Conservation (phyloP, 345 rosid genomes). For the Punica granatum region DNA sequence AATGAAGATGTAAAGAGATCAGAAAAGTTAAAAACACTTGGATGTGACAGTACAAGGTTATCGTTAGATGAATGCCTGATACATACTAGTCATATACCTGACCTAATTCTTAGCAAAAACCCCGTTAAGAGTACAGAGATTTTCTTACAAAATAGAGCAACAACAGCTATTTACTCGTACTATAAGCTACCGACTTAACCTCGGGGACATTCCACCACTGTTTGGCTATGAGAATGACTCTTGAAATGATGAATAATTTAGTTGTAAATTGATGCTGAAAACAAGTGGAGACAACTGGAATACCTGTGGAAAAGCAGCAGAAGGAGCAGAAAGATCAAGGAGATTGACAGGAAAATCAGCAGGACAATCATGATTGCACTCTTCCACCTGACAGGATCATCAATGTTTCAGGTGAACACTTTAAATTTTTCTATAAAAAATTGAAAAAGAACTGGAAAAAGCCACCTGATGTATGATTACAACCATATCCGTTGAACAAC, state of each 20-base stretch:
- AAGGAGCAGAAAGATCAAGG: conserved; percentile 70
- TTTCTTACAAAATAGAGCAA: no score
- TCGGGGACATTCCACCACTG: no score
- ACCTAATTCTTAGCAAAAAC: no score
- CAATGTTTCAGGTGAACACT: conserved; percentile 13
- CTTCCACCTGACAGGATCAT: conserved; percentile 72
- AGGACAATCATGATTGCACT: conserved; percentile 56
- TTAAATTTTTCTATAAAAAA: background rate
- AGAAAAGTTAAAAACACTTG: background rate
- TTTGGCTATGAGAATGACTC: no score
- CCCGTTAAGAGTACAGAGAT: background rate
- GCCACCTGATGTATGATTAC: background rate
- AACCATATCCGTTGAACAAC: background rate
- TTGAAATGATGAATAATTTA: background rate
- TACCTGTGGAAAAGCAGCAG: conserved; percentile 89
- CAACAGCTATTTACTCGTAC: no score
- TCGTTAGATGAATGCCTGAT: background rate
- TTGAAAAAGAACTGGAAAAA: background rate
- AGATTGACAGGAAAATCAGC: conserved; percentile 49
- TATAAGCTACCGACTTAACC: no score
- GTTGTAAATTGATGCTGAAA: background rate
- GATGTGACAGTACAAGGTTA: background rate
- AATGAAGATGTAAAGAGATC: conserved; percentile 16
- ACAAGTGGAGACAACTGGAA: background rate
- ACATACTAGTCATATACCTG: no score